Evolutionary conservation across 2,329 filamentous ascomycete species (phyloP).

Genomic region (Hymenoscyphus repandus): DNA sequence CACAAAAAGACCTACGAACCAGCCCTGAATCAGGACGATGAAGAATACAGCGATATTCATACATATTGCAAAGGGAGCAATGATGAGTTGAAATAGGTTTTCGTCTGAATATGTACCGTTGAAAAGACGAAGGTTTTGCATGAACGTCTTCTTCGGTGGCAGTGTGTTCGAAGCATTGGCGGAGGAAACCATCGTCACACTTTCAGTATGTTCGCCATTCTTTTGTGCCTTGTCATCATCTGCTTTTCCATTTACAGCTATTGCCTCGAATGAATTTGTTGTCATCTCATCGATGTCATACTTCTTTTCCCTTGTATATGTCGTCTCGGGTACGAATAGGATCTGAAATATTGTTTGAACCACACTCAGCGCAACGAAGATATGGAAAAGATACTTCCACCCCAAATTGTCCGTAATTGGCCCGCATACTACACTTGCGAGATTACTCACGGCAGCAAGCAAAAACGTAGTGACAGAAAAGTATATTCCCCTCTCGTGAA

Average conservation of each 20-base stretch:
- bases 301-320: constrained; percentile 35
- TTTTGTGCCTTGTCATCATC: neutral
- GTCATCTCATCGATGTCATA: constrained; percentile 15
- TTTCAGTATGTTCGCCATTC: too few relatives aligned
- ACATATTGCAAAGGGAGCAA: constrained; percentile 43
- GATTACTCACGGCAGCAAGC: constrained; percentile 36
- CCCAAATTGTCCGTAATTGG: constrained; percentile 35
- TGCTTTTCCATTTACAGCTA: neutral
- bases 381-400: constrained; percentile 36
- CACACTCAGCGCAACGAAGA: constrained; percentile 8
- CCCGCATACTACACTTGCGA: constrained; percentile 37
- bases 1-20: constrained; percentile 39
- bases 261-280: constrained; percentile 7
- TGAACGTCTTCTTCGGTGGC: constrained; percentile 32
- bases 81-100: constrained; percentile 33
- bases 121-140: constrained; percentile 34
- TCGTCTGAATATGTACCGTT: constrained; percentile 34
- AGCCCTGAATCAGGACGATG: constrained; percentile 42
- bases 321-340: constrained; percentile 47
- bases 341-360: constrained; percentile 32
- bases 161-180: neutral
- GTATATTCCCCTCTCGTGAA: constrained; percentile 39
- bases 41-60: constrained; percentile 45
- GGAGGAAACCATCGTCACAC: too few relatives aligned
- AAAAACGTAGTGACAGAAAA: constrained; percentile 37